phyloP scores from a whole-genome alignment of 345 rosid genomes.

The Citrus unshiu region DNA sequence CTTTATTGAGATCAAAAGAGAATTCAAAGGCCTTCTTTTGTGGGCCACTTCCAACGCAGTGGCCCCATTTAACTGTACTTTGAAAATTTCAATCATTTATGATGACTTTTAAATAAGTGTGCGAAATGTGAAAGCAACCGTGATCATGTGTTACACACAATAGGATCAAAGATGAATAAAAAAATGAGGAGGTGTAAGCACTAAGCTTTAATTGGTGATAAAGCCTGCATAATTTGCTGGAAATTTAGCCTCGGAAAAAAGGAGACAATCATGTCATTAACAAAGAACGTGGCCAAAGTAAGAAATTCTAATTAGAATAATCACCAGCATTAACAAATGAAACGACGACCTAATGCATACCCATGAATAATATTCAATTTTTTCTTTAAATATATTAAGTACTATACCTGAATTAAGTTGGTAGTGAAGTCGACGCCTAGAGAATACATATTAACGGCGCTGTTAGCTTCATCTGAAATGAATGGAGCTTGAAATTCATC shows the following conservation, averaged over 20 bases:
- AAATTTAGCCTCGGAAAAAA: slow-evolving; percentile 26
- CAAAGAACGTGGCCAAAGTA: slow-evolving; percentile 9
- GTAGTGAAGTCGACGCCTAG: slow-evolving; percentile 42
- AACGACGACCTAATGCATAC: too few relatives aligned
- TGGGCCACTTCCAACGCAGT: slow-evolving; percentile 28
- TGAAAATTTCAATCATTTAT: neutral
- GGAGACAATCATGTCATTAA: slow-evolving; percentile 30
- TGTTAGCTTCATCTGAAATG: slow-evolving; percentile 61
- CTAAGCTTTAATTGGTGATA: slow-evolving; percentile 11
- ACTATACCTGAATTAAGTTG: slow-evolving; percentile 38
- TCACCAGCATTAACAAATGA: neutral
- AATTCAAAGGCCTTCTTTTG: slow-evolving; percentile 30
- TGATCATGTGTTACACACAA: slow-evolving; percentile 2
- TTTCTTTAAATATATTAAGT: too few relatives aligned
- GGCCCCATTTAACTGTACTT: slow-evolving; percentile 18
- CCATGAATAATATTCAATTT: too few relatives aligned
- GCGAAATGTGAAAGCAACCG: neutral
- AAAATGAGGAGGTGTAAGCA: neutral
- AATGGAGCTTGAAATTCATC: slow-evolving; percentile 22
- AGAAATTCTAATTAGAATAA: slow-evolving; percentile 16
- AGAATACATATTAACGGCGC: slow-evolving; percentile 29
- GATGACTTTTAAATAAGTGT: too few relatives aligned
- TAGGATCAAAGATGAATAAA: neutral
- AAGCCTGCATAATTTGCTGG: slow-evolving; percentile 26
- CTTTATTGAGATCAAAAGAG: slow-evolving; percentile 43